A percentile compares a stretch with the other conserved stretches of the same genome.
Evolutionary conservation across 345 rosid genomes (phyloP).

Genomic region (Alliaria petiolata): DNA sequence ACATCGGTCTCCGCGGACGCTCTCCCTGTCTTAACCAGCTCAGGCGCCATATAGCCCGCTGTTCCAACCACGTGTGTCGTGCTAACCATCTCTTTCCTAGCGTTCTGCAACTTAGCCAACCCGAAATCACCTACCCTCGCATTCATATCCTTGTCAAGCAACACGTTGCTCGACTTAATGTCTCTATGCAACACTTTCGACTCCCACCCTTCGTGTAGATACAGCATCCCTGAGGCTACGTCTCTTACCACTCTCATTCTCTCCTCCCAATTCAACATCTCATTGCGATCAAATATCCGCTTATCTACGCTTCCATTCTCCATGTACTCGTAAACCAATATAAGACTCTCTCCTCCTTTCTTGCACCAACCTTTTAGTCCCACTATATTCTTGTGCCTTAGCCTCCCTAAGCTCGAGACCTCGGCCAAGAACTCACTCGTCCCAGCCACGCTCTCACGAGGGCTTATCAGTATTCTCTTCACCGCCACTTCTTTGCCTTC

Average conservation of each 20-base stretch:
- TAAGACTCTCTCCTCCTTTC: slow-evolving; percentile 56
- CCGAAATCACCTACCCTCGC: slow-evolving; percentile 76
- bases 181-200: slow-evolving; percentile 69
- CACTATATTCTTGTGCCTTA: slow-evolving; percentile 62
- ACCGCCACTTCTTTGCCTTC: slow-evolving; percentile 59
- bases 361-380: slow-evolving; percentile 78
- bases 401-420: slow-evolving; percentile 64
- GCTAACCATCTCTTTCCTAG: slow-evolving; percentile 46
- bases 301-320: slow-evolving; percentile 73
- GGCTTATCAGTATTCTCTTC: slow-evolving; percentile 49
- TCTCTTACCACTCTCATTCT: slow-evolving; percentile 53
- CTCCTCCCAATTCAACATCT: slow-evolving; percentile 40
- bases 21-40: slow-evolving; percentile 46
- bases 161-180: slow-evolving; percentile 76
- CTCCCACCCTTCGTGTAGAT: slow-evolving; percentile 79
- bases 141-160: slow-evolving; percentile 71
- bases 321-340: slow-evolving; percentile 73
- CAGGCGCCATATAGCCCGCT: slow-evolving; percentile 75
- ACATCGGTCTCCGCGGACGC: slow-evolving; percentile 42
- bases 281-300: slow-evolving; percentile 41
- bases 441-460: slow-evolving; percentile 49
- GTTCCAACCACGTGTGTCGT: slow-evolving; percentile 55
- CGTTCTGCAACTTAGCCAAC: slow-evolving; percentile 64
- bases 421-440: slow-evolving; percentile 61
- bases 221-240: slow-evolving; percentile 65